These are phyloP conservation scores for Eleusine coracana DNA, from an alignment of 176 grass and related monocot species.

Conservation along the genomic window DNA sequence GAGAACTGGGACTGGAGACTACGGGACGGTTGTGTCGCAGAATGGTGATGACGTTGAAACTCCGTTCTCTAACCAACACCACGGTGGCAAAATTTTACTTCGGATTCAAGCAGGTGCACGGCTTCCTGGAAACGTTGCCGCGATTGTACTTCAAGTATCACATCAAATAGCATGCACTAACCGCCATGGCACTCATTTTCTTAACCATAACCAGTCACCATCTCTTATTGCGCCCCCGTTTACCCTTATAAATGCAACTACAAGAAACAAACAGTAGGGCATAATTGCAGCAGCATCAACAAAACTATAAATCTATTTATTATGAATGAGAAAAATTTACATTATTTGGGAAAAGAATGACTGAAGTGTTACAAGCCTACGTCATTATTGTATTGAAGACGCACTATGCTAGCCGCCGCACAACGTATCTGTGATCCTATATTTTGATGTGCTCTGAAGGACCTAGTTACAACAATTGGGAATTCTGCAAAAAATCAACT, in stretches of 20 bases:
- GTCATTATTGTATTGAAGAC: constrained; percentile 41
- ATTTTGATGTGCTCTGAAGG: constrained; percentile 29
- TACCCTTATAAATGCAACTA: not conserved
- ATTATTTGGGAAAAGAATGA: constrained; percentile 26
- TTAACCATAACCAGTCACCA: too few species aligned
- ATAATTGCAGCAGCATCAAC: not conserved
- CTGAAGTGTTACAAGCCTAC: not conserved
- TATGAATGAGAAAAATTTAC: constrained; percentile 3
- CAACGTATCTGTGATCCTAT: constrained; percentile 35
- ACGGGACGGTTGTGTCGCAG: too few species aligned
- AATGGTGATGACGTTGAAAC: too few species aligned
- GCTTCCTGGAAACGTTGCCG: too few species aligned
- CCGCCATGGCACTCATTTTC: too few species aligned
- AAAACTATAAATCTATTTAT: constrained; percentile 38
- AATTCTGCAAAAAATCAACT: constrained; percentile 38
- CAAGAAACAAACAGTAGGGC: not conserved
- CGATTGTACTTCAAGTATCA: too few species aligned
- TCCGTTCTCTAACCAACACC: too few species aligned
- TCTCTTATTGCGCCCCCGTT: too few species aligned
- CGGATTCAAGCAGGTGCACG: too few species aligned
- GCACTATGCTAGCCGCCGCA: constrained; percentile 5
- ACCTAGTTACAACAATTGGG: constrained; percentile 34
- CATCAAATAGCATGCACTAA: too few species aligned
- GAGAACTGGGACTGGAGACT: too few species aligned
- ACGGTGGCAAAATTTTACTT: too few species aligned